Evolutionary conservation across 768 basidiomycete genomes (phyloP), one percentile per base, ranked within the genome.

Genomic region (Trametes cinnabarina): DNA sequence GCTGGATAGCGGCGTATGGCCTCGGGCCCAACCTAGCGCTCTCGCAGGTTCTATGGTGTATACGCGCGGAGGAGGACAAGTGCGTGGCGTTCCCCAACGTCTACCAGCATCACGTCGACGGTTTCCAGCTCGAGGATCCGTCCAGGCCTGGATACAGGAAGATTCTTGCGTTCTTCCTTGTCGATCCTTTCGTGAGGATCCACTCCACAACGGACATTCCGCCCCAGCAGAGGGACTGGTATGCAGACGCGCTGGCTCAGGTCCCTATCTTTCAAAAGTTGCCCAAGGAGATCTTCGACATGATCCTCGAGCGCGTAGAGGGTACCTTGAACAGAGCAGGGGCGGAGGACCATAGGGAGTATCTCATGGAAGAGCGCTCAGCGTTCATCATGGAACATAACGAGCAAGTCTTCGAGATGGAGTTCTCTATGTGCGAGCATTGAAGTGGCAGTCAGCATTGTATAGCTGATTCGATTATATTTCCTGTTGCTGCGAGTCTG

Each of bases 31-130:
- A 52, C 26, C 32, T 55, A 7, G 47, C 58, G 4, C 47, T 65
- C 3, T 56, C 58, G 23, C 67, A 71, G 46, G 47, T 65, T 12
- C 58, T 72, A 42, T 74, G 74, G 14, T 41, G 61, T 6, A 66
- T 77, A 17, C 55, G 59, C 12, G 74, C 72, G 6, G 51, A 53
- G 12, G 49, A 63, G 40, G 68, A 71, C 25, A 67, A 72, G 17
- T 67, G 67, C 42, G 60, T 77, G 32, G 69, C 70, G 11, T 77
- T 75, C 62, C 75, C 74, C n/a, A 76, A 76, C 62, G 57, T 71
- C 23, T 74, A 72, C 55, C 75, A 76, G 56, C 73, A 76, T 60
- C 66, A 64, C 23, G 72, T 76, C 25, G 65, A 66, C 30, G 66
- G 73, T 6, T 77, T 77, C 59, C 51, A 65, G 35, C 70, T 76